Evolutionary conservation across 2,329 filamentous ascomycete species (phyloP).

Genomic region (Fusarium brachygibbosum): DNA sequence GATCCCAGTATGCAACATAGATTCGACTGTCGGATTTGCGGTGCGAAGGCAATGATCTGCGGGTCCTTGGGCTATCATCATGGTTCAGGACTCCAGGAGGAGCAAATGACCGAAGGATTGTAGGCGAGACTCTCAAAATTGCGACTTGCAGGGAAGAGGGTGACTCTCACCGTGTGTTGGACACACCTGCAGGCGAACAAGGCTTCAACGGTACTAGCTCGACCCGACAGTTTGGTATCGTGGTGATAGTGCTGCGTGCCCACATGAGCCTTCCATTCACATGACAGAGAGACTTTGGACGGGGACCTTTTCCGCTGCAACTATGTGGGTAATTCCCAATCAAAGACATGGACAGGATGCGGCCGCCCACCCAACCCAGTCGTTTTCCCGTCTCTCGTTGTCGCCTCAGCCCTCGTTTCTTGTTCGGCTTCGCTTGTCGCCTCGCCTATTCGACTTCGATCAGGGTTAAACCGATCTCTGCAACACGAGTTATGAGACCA

Average conservation of each 20-base stretch:
- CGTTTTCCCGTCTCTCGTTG: slow-evolving; percentile 13
- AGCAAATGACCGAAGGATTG: slow-evolving; percentile 20
- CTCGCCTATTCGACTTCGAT: slow-evolving; percentile 4
- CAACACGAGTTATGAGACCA: background rate
- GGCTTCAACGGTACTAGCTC: slow-evolving; percentile 21
- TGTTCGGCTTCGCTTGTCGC: slow-evolving; percentile 12
- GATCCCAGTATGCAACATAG: slow-evolving; percentile 30
- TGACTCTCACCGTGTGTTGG: slow-evolving; percentile 28
- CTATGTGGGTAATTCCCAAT: slow-evolving; percentile 20
- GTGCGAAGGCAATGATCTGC: slow-evolving; percentile 13
- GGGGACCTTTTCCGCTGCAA: slow-evolving; percentile 41
- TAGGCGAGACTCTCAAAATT: slow-evolving; percentile 21
- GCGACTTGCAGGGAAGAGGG: slow-evolving; percentile 29
- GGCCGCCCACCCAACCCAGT: slow-evolving; percentile 15
- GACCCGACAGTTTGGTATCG: slow-evolving; percentile 49
- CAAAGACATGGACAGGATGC: slow-evolving; percentile 8
- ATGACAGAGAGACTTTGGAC: slow-evolving; percentile 43
- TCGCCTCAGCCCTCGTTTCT: slow-evolving; percentile 4
- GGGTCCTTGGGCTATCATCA: slow-evolving; percentile 19
- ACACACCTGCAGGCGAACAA: slow-evolving; percentile 21
- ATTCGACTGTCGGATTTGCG: slow-evolving; percentile 5
- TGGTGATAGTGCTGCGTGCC: slow-evolving; percentile 34
- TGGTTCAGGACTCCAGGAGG: slow-evolving; percentile 10
- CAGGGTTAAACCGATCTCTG: slow-evolving; percentile 17
- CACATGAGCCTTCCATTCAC: slow-evolving; percentile 47